These are phyloP conservation scores for Zoysia pacifica DNA, from an alignment of 176 grass and related monocot species.

Conservation along the genomic window DNA sequence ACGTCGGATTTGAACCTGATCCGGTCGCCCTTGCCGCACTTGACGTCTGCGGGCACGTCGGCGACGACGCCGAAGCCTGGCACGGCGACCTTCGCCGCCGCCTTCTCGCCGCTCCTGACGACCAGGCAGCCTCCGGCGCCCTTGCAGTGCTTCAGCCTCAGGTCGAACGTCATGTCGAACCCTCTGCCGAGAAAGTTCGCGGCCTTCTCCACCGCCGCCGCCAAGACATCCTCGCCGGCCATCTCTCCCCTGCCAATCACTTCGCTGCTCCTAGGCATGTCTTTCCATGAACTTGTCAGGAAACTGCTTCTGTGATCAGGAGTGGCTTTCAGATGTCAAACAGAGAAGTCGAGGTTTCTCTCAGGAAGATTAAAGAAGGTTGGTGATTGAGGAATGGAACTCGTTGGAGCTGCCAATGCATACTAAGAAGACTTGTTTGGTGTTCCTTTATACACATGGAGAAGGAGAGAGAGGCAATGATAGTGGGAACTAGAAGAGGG, in stretches of 20 bases:
- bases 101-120: constrained; percentile 43
- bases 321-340: neutral
- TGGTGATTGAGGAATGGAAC: constrained; percentile 1
- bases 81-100: constrained; percentile 43
- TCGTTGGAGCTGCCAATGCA: neutral
- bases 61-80: constrained; percentile 52
- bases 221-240: neutral
- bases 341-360: neutral
- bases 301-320: neutral
- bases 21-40: constrained; percentile 77
- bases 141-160: constrained; percentile 80
- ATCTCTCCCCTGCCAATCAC: constrained; percentile 14
- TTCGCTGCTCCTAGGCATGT: constrained; percentile 24
- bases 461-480: constrained; percentile 9
- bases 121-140: constrained; percentile 47
- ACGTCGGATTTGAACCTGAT: constrained; percentile 69
- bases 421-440: neutral
- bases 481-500: constrained; percentile 28
- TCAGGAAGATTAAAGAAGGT: neutral
- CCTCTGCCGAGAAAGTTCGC: constrained; percentile 69
- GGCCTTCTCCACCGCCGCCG: constrained; percentile 50
- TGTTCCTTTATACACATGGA: constrained; percentile 1
- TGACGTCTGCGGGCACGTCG: constrained; percentile 65
- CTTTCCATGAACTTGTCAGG: neutral
- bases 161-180: constrained; percentile 72